Evolutionary conservation across 192 early-diverging fungal genomes (phyloP).

Genomic region (Coemansia brasiliensis): DNA sequence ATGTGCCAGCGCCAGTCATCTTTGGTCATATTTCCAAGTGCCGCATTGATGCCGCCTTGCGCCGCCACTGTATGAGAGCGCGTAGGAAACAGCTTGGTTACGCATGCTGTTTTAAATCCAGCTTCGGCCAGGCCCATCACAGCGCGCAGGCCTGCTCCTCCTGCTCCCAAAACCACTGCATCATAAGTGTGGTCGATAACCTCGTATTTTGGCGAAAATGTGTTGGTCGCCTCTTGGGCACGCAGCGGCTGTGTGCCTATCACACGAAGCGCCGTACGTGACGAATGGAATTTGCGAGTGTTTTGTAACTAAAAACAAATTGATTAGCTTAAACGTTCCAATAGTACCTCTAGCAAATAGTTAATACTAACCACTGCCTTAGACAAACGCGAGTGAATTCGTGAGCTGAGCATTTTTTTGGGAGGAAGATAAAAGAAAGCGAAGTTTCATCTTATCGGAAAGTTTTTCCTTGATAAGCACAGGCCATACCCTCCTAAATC

Average conservation of each 20-base stretch:
- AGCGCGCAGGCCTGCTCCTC: slow-evolving; percentile 96
- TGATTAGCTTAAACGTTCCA: not conserved
- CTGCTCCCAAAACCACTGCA: slow-evolving; percentile 97
- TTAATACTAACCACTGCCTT: slow-evolving; percentile 37
- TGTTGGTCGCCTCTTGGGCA: slow-evolving; percentile 65
- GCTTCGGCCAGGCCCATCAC: slow-evolving; percentile 95
- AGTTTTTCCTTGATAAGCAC: slow-evolving; percentile 9
- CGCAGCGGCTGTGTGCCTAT: slow-evolving; percentile 74
- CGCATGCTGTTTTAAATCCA: slow-evolving; percentile 96
- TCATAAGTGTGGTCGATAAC: slow-evolving; percentile 99
- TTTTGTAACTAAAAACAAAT: slow-evolving; percentile 29
- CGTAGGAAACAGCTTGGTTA: slow-evolving; percentile 98
- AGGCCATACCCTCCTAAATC: not conserved
- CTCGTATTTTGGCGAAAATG: slow-evolving; percentile 71
- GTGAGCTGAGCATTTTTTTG: slow-evolving; percentile 37
- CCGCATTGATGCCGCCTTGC: slow-evolving; percentile 99
- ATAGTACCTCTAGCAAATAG: not conserved
- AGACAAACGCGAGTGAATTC: slow-evolving; percentile 33
- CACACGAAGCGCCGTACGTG: slow-evolving; percentile 64
- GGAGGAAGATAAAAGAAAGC: not conserved
- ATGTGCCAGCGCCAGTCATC: slow-evolving; percentile 99
- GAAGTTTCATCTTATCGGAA: slow-evolving; percentile 3
- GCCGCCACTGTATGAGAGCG: slow-evolving; percentile 98
- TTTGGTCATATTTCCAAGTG: slow-evolving; percentile 98
- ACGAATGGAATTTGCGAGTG: slow-evolving; percentile 65